phyloP scores from a whole-genome alignment of 1,139 yeast species.

The Pichia inconspicua region DNA sequence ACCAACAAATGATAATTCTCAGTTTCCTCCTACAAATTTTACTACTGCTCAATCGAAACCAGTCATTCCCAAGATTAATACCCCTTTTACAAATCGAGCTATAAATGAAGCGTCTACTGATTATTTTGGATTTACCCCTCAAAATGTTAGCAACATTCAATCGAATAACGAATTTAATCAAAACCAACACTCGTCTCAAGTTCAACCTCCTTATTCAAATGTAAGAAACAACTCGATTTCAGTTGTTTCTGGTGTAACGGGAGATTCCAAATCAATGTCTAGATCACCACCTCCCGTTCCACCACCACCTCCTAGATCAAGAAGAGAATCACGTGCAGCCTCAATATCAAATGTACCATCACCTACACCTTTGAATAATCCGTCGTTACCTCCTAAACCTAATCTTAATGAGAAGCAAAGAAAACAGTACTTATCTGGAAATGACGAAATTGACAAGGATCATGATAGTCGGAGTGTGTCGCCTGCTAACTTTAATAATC shows the following conservation, averaged over 20 bases:
- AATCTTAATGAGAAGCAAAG: slow-evolving; percentile 21
- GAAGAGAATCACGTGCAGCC: slow-evolving; percentile 14
- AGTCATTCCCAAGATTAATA: neutral
- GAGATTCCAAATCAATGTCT: slow-evolving; percentile 3
- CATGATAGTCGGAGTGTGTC: neutral
- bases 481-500: neutral
- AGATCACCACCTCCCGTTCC: slow-evolving; percentile 24
- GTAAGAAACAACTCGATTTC: neutral
- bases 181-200: neutral
- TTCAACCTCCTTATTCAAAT: neutral
- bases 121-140: neutral
- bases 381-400: slow-evolving; percentile 36
- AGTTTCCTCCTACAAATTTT: neutral
- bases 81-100: neutral
- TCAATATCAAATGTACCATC: slow-evolving; percentile 22
- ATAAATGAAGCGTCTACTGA: neutral
- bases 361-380: slow-evolving; percentile 16
- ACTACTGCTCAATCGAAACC: neutral
- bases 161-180: neutral
- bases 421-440: slow-evolving; percentile 20
- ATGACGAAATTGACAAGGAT: slow-evolving; percentile 2
- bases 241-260: neutral
- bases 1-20: neutral
- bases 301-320: slow-evolving; percentile 27
- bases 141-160: neutral